Conservation (phyloP, 768 basidiomycete genomes). For the Tylopilus balloui region DNA sequence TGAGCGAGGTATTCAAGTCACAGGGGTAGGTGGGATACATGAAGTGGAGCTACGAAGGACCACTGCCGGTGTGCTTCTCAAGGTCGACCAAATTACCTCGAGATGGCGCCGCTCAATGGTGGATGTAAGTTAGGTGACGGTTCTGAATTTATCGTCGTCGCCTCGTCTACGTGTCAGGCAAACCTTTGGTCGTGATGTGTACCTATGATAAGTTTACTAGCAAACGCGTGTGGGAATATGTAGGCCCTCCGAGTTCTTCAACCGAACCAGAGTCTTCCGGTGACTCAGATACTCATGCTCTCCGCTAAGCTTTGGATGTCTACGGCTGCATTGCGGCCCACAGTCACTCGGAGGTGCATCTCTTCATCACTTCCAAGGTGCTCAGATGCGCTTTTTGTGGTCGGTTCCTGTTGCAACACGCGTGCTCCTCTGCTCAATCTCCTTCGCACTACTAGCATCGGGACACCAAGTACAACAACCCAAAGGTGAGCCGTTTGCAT, state of each 20-base stretch:
- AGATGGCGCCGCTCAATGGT: constrained; percentile 68
- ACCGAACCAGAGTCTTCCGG: background rate
- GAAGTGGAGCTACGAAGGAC: constrained; percentile 60
- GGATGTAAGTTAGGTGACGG: constrained; percentile 28
- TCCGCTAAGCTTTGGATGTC: constrained; percentile 11
- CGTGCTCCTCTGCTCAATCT: constrained; percentile 13
- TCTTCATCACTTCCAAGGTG: constrained; percentile 41
- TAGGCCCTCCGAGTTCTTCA: background rate
- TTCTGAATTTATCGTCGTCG: background rate
- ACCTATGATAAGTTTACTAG: no score
- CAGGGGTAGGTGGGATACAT: constrained; percentile 62
- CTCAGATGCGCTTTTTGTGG: constrained; percentile 87
- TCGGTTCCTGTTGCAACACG: constrained; percentile 38
- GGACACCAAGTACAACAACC: constrained; percentile 92
- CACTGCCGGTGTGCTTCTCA: constrained; percentile 77
- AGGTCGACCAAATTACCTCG: constrained; percentile 66
- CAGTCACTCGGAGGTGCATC: constrained; percentile 24
- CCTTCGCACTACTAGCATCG: constrained; percentile 69
- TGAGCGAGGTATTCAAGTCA: constrained; percentile 58
- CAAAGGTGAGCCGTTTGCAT: constrained; percentile 50
- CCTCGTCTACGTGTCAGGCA: background rate
- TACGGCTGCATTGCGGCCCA: constrained; percentile 16
- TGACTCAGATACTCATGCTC: constrained; percentile 22
- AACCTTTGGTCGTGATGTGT: no score
- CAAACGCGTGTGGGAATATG: constrained; percentile 13